Evolutionary conservation across 352 stramenopile genomes (phyloP).

Genomic region (Phytophthora uliginosa): DNA sequence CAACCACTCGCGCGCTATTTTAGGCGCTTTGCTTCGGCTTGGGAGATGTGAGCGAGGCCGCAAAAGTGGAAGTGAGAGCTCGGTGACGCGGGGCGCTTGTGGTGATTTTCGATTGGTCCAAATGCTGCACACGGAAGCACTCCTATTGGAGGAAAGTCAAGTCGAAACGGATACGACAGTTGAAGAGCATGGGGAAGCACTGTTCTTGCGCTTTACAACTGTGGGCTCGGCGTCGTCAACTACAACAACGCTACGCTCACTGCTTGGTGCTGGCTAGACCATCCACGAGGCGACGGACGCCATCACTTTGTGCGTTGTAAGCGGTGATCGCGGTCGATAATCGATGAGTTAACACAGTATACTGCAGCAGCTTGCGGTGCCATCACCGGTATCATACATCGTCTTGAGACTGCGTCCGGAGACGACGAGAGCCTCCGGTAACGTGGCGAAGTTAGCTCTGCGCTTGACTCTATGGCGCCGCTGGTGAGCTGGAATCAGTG

Average conservation of each 20-base stretch:
- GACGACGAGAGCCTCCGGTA: constrained; percentile 7
- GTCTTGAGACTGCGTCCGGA: constrained; percentile 1
- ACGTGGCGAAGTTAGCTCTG: constrained; percentile 21
- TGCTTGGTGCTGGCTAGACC: constrained; percentile 18
- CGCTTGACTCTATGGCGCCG: constrained; percentile 12
- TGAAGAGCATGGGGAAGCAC: constrained; percentile 9
- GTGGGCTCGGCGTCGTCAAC: not conserved
- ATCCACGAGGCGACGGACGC: constrained; percentile 20
- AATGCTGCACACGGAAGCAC: not conserved
- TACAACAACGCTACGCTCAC: constrained; percentile 30
- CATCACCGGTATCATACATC: constrained; percentile 9
- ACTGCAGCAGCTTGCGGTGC: not conserved
- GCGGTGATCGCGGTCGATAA: not conserved
- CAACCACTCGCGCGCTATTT: constrained; percentile 21
- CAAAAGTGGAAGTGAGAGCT: constrained; percentile 60
- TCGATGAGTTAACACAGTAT: not conserved
- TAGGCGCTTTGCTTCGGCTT: constrained; percentile 10
- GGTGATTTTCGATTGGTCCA: constrained; percentile 24
- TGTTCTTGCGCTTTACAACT: constrained; percentile 16
- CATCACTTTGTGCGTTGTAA: not conserved
- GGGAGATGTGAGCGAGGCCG: constrained; percentile 28
- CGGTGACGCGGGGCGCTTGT: not conserved
- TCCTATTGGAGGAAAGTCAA: constrained; percentile 32
- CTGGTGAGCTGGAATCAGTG: not conserved
- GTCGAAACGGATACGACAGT: constrained; percentile 30